Conservation (phyloP, 2,329 filamentous ascomycete genomes). For the Fusarium praegraminearum region DNA sequence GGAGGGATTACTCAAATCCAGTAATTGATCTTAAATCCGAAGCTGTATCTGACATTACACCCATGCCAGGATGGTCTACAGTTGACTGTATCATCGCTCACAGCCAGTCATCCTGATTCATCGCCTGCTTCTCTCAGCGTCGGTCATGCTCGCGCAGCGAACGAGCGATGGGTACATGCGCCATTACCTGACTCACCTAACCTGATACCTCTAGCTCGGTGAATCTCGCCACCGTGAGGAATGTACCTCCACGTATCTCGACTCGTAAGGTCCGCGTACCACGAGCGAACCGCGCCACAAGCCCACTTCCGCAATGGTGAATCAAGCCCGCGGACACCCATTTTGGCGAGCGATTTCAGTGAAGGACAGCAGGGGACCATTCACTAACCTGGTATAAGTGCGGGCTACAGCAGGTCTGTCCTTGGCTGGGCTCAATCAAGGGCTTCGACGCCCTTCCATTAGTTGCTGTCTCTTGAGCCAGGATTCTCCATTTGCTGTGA, state of each 20-base stretch:
- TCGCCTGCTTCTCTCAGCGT: constrained; percentile 23
- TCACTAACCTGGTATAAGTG: constrained; percentile 41
- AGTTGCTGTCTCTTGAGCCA: constrained; percentile 33
- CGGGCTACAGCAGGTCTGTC: constrained; percentile 25
- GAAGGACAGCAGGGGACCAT: constrained; percentile 26
- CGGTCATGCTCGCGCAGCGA: constrained; percentile 14
- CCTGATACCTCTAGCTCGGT: constrained; percentile 28
- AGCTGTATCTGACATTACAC: constrained; percentile 16
- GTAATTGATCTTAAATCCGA: constrained; percentile 22
- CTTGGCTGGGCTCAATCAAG: constrained; percentile 29
- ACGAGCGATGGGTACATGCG: constrained; percentile 30
- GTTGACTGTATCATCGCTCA: not conserved
- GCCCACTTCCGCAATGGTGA: constrained; percentile 30
- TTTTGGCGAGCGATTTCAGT: constrained; percentile 36
- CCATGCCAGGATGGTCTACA: constrained; percentile 1
- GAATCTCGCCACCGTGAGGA: constrained; percentile 16
- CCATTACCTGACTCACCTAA: constrained; percentile 37
- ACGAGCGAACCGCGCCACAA: constrained; percentile 39
- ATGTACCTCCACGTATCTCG: constrained; percentile 32
- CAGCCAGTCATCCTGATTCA: constrained; percentile 24
- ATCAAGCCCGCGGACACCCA: constrained; percentile 19
- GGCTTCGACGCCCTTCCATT: constrained; percentile 46
- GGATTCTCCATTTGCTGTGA: constrained; percentile 27
- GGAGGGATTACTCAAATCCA: constrained; percentile 11
- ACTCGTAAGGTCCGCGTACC: constrained; percentile 44